Evolutionary conservation across 257 asterid genomes (phyloP), one percentile per base, ranked within the genome.

Genomic region (Scutellaria baicalensis): DNA sequence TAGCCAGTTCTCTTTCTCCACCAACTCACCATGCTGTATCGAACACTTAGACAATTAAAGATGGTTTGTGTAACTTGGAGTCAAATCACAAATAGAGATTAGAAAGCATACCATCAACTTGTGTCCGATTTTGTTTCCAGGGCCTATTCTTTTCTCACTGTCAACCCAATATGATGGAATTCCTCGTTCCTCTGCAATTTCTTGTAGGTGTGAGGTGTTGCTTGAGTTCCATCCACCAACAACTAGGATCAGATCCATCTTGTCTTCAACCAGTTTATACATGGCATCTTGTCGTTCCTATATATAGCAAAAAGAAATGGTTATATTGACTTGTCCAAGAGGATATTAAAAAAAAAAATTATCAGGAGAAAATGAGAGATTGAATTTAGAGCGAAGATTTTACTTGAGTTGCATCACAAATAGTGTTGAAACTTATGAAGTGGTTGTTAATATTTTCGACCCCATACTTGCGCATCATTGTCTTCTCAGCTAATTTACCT

Each of bases 181-280:
- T 69, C 88, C 96, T 23, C 88, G 95, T 35, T 76, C 88, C 85
- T 94, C 99, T 8, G 97, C 87, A 50, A 94, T 94, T 83, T 94
- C 99, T 80, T 89, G 99, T 52, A 94, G 86, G 74, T 91, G 99
- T 4, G 99, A 91, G 56, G 99, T 91, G 93, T 94, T 94, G 80
- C 99, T 94, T 13, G 99, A 91, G 95, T 94, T 91, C 98, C 97
- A 94, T 18, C 99, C 99, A 11, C 99, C 99, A 71, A 94, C 79
- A 21, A 94, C 99, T 70, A 94, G 85, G 72, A 94, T 91, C 33
- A 94, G 96, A 84, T 94, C 99, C 10, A 88, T 8, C 66, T 87
- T 58, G 62, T 91, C 72, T 1, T 91, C 95, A 5, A 94, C 97
- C 83, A 94, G 83, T 80, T 94, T 89, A 75, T 89, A 94, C 99